Evolutionary conservation across 192 early-diverging fungal genomes (phyloP).

Genomic region (Podila minutissima): DNA sequence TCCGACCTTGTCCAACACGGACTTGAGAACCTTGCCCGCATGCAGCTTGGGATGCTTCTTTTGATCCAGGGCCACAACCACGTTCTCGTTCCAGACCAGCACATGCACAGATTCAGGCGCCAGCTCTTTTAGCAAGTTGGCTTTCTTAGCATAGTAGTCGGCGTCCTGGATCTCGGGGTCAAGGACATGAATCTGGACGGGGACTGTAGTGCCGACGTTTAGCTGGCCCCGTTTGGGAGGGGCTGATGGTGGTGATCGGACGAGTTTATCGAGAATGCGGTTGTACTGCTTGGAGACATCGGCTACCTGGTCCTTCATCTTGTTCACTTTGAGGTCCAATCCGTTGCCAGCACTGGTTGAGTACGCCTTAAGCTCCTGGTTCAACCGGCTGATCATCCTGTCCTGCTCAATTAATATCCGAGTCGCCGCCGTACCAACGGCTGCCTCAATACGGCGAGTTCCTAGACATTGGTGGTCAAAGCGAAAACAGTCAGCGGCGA

Average conservation of each 20-base stretch:
- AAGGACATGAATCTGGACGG: slow-evolving; percentile 44
- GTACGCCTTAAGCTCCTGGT: slow-evolving; percentile 48
- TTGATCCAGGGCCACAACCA: slow-evolving; percentile 55
- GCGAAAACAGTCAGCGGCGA: neutral
- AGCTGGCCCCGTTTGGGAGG: slow-evolving; percentile 18
- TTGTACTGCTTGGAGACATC: slow-evolving; percentile 51
- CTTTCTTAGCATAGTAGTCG: slow-evolving; percentile 54
- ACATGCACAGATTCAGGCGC: slow-evolving; percentile 50
- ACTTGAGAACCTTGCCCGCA: slow-evolving; percentile 53
- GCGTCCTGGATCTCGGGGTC: slow-evolving; percentile 51
- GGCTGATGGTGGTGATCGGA: slow-evolving; percentile 22
- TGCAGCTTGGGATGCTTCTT: slow-evolving; percentile 21
- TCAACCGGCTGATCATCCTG: slow-evolving; percentile 50
- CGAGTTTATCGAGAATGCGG: slow-evolving; percentile 55
- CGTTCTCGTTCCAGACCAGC: slow-evolving; percentile 50
- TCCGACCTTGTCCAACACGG: slow-evolving; percentile 50
- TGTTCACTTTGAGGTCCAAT: slow-evolving; percentile 55
- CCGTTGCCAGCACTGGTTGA: slow-evolving; percentile 40
- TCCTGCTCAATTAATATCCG: slow-evolving; percentile 57
- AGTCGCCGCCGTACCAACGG: slow-evolving; percentile 56
- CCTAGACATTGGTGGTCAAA: slow-evolving; percentile 7
- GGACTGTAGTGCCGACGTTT: neutral
- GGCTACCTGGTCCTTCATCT: slow-evolving; percentile 50
- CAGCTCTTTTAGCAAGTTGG: slow-evolving; percentile 53
- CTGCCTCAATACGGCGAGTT: slow-evolving; percentile 69